phyloP scores from a whole-genome alignment of 257 asterid species.

The Lycium barbarum region DNA sequence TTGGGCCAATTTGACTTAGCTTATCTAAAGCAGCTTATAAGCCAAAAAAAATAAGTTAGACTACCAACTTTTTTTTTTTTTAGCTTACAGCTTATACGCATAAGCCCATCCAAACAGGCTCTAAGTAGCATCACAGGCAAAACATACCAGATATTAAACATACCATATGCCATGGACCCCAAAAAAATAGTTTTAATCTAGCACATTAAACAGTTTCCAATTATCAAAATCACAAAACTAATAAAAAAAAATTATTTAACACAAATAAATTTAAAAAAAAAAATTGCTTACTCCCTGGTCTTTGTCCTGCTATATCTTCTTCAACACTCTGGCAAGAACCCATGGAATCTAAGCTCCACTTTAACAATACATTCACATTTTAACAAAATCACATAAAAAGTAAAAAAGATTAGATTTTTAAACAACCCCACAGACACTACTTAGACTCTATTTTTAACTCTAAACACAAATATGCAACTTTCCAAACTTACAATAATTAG shows the following conservation, averaged over 20 bases:
- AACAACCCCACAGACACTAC: not conserved
- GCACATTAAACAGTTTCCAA: not conserved
- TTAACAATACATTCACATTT: not conserved
- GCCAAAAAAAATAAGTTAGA: too few relatives aligned
- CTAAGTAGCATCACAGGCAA: not conserved
- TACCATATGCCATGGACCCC: not conserved
- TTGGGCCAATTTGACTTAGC: too few relatives aligned
- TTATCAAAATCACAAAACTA: not conserved
- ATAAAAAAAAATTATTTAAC: not conserved
- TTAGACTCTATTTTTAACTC: too few relatives aligned
- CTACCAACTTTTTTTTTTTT: too few relatives aligned
- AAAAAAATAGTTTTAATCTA: not conserved
- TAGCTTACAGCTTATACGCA: too few relatives aligned
- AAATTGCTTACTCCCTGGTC: not conserved
- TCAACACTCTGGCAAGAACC: constrained; percentile 25
- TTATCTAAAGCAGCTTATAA: too few relatives aligned
- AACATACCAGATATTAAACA: not conserved
- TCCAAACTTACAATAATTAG: too few relatives aligned
- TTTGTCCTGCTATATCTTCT: not conserved
- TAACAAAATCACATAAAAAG: not conserved
- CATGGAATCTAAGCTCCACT: not conserved
- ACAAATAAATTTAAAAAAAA: not conserved
- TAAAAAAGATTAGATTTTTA: not conserved
- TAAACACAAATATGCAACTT: not conserved
- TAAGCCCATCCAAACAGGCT: too few relatives aligned